Evolutionary conservation across 176 grass and related monocot species (phyloP).

Genomic region (Tillandsia fasciculata): DNA sequence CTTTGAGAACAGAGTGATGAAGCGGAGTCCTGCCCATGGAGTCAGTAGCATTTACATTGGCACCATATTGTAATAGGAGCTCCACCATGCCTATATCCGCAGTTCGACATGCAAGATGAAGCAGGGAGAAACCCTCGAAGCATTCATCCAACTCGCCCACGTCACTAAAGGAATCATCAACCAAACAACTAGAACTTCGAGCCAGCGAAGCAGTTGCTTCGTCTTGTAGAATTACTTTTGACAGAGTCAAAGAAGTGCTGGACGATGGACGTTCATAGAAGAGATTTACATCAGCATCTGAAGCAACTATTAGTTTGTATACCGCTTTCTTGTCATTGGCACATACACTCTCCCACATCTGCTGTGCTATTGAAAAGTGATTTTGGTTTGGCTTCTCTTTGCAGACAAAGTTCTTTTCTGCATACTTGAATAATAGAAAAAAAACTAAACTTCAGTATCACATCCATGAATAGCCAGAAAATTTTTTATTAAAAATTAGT

Average conservation of each 20-base stretch:
- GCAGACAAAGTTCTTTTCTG: conserved; percentile 69
- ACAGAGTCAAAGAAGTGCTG: conserved; percentile 43
- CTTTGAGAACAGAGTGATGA: conserved; percentile 91
- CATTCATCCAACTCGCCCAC: conserved; percentile 27
- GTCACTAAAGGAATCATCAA: conserved; percentile 9
- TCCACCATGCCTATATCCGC: conserved; percentile 91
- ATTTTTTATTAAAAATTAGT: neutral
- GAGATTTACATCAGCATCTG: conserved; percentile 62
- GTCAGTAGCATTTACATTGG: conserved; percentile 63
- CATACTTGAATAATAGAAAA: conserved; percentile 49
- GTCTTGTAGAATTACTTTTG: conserved; percentile 79
- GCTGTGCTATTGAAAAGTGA: conserved; percentile 36
- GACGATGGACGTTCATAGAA: conserved; percentile 35
- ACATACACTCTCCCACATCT: conserved; percentile 78
- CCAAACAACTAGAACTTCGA: conserved; percentile 33
- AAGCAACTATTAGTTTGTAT: conserved; percentile 70
- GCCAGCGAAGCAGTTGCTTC: conserved; percentile 35
- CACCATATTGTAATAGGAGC: conserved; percentile 90
- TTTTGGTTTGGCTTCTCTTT: conserved; percentile 39
- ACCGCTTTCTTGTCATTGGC: conserved; percentile 73
- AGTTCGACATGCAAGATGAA: conserved; percentile 75
- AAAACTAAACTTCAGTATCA: conserved; percentile 12
- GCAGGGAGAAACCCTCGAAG: conserved; percentile 60
- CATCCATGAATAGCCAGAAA: neutral
- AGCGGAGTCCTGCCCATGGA: conserved; percentile 52